Percentiles rank a stretch among this genome's conserved stretches.
Evolutionary conservation across 768 basidiomycete species (phyloP).

Genomic region (Suillus ampliporus): DNA sequence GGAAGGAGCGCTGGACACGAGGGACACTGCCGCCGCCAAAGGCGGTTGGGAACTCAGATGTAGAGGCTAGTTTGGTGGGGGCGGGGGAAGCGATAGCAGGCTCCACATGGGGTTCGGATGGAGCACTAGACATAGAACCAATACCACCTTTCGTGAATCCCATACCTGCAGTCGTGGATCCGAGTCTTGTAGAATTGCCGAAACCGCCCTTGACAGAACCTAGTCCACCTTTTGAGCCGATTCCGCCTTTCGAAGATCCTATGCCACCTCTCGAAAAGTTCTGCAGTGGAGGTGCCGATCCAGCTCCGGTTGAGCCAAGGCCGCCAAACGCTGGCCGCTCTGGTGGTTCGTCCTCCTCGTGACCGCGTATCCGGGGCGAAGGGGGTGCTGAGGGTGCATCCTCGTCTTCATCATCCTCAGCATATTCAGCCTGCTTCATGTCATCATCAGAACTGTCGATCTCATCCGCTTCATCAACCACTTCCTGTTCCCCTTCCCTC

Average conservation of each 20-base stretch:
- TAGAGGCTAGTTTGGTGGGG: conserved; percentile 25
- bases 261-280: conserved; percentile 32
- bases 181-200: conserved; percentile 21
- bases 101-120: conserved; percentile 23
- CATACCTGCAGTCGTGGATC: conserved; percentile 7
- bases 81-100: conserved; percentile 35
- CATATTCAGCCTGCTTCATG: conserved; percentile 31
- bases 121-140: conserved; percentile 40
- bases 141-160: conserved; percentile 49
- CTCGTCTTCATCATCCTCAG: conserved; percentile 45
- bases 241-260: conserved; percentile 35
- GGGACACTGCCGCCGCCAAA: conserved; percentile 38
- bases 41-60: conserved; percentile 40
- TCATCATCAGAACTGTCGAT: conserved; percentile 37
- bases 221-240: conserved; percentile 31
- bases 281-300: conserved; percentile 19
- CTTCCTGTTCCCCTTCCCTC: conserved; percentile 40
- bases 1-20: conserved; percentile 55
- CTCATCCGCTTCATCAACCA: conserved; percentile 29
- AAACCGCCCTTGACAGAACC: conserved; percentile 40
- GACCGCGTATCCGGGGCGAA: conserved; percentile 60
- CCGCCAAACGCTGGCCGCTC: conserved; percentile 50
- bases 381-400: conserved; percentile 58
- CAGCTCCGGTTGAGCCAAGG: conserved; percentile 37
- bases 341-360: conserved; percentile 47